Conservation (phyloP, 768 basidiomycete genomes). For the Suillus fuscotomentosus region DNA sequence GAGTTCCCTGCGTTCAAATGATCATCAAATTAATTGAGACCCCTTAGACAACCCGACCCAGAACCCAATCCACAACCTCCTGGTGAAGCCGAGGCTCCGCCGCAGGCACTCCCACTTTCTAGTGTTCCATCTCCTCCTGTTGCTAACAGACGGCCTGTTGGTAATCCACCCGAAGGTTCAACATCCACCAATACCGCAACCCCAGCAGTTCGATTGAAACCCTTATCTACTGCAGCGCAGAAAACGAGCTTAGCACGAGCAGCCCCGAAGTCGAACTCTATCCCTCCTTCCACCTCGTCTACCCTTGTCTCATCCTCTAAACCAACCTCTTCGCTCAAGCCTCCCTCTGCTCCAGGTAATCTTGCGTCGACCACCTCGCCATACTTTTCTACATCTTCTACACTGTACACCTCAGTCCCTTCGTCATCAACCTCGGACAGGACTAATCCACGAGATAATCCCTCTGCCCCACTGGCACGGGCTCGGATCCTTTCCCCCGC, state of each 20-base stretch:
- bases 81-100: neutral
- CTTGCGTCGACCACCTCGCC: constrained; percentile 10
- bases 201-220: neutral
- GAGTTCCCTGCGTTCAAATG: constrained; percentile 20
- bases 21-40: neutral
- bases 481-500: constrained; percentile 18
- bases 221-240: neutral
- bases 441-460: neutral
- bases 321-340: constrained; percentile 8
- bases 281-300: constrained; percentile 9
- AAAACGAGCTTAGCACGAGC: neutral
- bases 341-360: constrained; percentile 2
- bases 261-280: constrained; percentile 8
- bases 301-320: constrained; percentile 15
- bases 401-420: constrained; percentile 12
- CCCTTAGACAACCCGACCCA: constrained; percentile 26
- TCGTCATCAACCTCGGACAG: constrained; percentile 21
- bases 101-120: neutral
- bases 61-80: constrained; percentile 10
- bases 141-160: neutral
- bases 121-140: neutral
- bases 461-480: constrained; percentile 34
- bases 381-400: constrained; percentile 19
- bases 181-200: neutral
- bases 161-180: neutral